Base-by-base conservation (phyloP, 2,329 filamentous ascomycete species). In the Fonsecaea monophora region DNA sequence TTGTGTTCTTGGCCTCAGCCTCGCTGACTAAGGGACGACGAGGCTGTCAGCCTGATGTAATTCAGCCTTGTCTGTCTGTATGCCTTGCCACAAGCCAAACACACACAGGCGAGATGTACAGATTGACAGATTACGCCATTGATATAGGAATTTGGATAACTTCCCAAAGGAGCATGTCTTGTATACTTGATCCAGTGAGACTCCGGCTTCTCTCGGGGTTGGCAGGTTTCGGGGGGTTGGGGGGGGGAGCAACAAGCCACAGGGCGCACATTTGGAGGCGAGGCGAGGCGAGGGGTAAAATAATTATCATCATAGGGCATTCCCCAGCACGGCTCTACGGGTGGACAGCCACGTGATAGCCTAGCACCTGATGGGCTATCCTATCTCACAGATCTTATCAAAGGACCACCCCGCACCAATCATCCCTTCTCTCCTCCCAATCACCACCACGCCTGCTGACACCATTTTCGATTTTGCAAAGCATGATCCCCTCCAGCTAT, bases 361-460 rank as follows among this genome's bases (percentile, higher is more conserved):
- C 30, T 32, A 32, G 30, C 30, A 6, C 30, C 30, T 32, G 30
- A 32, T 32, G 6, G 4, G 30, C 30, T 32, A 32, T 32, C 30
- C 4, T 4, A 32, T 32, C 30, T 32, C 30, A 32, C 30, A 6
- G 32, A 60, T 21, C 57, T 60, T 60, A 60, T 60, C 57, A n/a
- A 32, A 5, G 30, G 30, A 32, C 5, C 21, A 60, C 57, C 57
- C 57, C 57, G 42, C 57, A 50, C 45, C 42, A 25, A 50, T 30
- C 18, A 3, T n/a, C 42, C 4, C 4, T 6, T 32, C 30, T 32
- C 30, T 32, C 6, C 30, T 32, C n/a, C 42, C 42, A 48, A 48
- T 48, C 12, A 40, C 38, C 12, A 40, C 38, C 5, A 40, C 38
- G 15, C 38, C 5, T 32, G 30, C 3, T 32, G 30, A 32, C 30